Percentiles rank a stretch among this genome's conserved stretches.
These are phyloP conservation scores for Candida tunisiensis DNA, from an alignment of 1,139 yeast genomes.

Conservation along the genomic window DNA sequence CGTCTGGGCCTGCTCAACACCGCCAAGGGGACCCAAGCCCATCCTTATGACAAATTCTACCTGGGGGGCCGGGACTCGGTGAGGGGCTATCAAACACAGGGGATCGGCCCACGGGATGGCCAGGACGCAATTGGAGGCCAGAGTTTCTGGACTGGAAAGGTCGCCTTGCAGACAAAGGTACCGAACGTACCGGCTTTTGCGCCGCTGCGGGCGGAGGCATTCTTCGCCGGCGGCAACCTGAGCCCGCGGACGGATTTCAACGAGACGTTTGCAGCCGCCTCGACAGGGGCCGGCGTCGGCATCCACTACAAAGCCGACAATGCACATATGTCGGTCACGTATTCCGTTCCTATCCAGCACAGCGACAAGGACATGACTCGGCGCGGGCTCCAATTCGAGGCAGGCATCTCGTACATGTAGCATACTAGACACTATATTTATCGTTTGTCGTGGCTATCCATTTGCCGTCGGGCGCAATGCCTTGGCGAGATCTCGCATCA, in stretches of 20 bases:
- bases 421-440: not conserved
- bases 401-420: slow-evolving; percentile 60
- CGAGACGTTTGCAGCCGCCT: slow-evolving; percentile 15
- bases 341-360: slow-evolving; percentile 30
- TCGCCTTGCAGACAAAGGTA: slow-evolving; percentile 15
- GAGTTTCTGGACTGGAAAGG: slow-evolving; percentile 18
- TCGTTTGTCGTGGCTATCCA: not conserved
- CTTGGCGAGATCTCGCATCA: too few species aligned
- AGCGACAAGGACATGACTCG: slow-evolving; percentile 45
- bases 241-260: slow-evolving; percentile 4
- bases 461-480: not conserved
- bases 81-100: slow-evolving; percentile 46
- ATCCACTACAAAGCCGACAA: slow-evolving; percentile 60
- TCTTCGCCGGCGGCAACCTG: slow-evolving; percentile 7
- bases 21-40: slow-evolving; percentile 31
- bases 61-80: slow-evolving; percentile 59
- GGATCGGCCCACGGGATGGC: slow-evolving; percentile 58
- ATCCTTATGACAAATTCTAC: slow-evolving; percentile 25
- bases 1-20: slow-evolving; percentile 25
- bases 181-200: slow-evolving; percentile 14
- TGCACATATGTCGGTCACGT: slow-evolving; percentile 72
- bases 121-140: slow-evolving; percentile 42
- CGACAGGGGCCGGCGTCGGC: slow-evolving; percentile 54
- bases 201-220: slow-evolving; percentile 7
- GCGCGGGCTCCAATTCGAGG: slow-evolving; percentile 74